phyloP scores from a whole-genome alignment of 2,329 filamentous ascomycete genomes.

The Stemphylium beticola region DNA sequence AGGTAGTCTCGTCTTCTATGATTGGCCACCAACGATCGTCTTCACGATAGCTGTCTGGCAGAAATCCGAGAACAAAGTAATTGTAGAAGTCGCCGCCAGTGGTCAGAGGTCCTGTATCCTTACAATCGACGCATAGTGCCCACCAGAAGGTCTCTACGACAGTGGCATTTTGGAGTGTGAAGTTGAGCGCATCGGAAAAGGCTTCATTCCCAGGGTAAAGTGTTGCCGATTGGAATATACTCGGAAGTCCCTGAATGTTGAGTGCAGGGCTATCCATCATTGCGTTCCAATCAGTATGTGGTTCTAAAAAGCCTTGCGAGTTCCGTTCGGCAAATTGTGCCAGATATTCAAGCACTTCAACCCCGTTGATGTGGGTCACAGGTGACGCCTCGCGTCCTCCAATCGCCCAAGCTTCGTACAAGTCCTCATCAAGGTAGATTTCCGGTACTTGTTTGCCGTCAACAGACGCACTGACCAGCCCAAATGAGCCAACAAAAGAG shows the following conservation, averaged over 20 bases:
- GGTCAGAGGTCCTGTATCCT: constrained; percentile 38
- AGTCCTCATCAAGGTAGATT: constrained; percentile 42
- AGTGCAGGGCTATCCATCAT: constrained; percentile 29
- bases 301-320: constrained; percentile 47
- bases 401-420: constrained; percentile 24
- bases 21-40: too few relatives aligned
- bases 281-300: constrained; percentile 53
- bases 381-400: constrained; percentile 22
- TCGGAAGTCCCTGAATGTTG: constrained; percentile 24
- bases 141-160: constrained; percentile 23
- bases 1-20: too few relatives aligned
- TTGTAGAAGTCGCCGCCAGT: constrained; percentile 55
- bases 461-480: constrained; percentile 30
- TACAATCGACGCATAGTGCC: constrained; percentile 28
- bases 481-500: constrained; percentile 30
- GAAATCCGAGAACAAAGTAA: constrained; percentile 50
- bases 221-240: constrained; percentile 25
- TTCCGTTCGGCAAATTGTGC: constrained; percentile 36
- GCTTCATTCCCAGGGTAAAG: constrained; percentile 47
- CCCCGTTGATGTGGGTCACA: constrained; percentile 35
- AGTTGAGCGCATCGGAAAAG: constrained; percentile 11
- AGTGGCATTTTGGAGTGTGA: constrained; percentile 32
- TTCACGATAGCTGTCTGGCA: constrained; percentile 17
- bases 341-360: constrained; percentile 31
- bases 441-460: constrained; percentile 36